Conservation (phyloP, 805 yeast species). For the Wickerhamiella azyma region DNA sequence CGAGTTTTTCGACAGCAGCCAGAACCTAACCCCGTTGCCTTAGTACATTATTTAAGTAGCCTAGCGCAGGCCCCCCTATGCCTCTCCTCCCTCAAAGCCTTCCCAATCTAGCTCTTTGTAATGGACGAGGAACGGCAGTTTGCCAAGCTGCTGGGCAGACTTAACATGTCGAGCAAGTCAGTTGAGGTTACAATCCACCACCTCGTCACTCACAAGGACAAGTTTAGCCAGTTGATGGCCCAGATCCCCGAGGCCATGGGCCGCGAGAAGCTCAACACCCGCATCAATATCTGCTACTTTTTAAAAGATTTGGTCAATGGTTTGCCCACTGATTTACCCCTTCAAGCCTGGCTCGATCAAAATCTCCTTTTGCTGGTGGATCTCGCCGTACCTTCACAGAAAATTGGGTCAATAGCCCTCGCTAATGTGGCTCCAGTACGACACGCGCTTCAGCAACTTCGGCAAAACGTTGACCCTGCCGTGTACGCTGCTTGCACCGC, state of each 20-base stretch:
- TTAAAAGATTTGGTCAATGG: constrained; percentile 41
- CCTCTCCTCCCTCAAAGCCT: background rate
- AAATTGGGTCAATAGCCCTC: constrained; percentile 16
- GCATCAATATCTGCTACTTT: constrained; percentile 56
- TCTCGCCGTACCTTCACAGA: constrained; percentile 19
- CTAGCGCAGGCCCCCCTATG: too few species aligned
- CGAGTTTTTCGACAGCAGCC: constrained; percentile 47
- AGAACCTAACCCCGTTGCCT: background rate
- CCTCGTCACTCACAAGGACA: constrained; percentile 31
- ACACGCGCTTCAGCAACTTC: constrained; percentile 13
- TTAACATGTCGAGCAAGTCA: constrained; percentile 42
- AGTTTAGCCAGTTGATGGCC: constrained; percentile 55
- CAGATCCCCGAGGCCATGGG: constrained; percentile 49
- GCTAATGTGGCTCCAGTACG: constrained; percentile 16
- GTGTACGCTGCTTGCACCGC: background rate
- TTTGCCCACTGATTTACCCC: background rate
- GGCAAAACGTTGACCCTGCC: background rate
- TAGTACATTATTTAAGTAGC: too few species aligned
- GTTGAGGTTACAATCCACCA: constrained; percentile 21
- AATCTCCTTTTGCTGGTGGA: constrained; percentile 14
- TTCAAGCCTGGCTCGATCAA: constrained; percentile 1
- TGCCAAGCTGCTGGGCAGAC: constrained; percentile 44
- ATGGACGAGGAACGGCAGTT: constrained; percentile 67
- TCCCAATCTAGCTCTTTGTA: background rate
- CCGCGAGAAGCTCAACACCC: constrained; percentile 34